phyloP scores from a whole-genome alignment of 495 filamentous ascomycete species.

The Bacidia rubella region DNA sequence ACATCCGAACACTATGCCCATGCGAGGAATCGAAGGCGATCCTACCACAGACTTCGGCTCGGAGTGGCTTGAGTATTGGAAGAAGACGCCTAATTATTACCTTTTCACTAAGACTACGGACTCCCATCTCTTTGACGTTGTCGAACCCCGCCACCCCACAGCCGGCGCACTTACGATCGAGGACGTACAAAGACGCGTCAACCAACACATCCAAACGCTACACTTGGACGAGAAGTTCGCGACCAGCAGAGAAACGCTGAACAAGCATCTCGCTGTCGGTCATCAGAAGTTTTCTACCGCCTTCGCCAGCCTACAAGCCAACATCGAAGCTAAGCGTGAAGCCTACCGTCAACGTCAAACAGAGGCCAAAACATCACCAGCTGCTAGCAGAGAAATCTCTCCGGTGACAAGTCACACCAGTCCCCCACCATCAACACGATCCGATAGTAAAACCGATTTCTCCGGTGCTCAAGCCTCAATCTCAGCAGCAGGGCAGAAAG shows the following conservation, averaged over 20 bases:
- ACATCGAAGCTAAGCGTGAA: slow-evolving; percentile 77
- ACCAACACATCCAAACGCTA: slow-evolving; percentile 76
- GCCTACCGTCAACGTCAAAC: slow-evolving; percentile 58
- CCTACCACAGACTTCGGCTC: slow-evolving; percentile 66
- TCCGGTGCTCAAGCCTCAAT: slow-evolving; percentile 54
- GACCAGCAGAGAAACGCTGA: slow-evolving; percentile 61
- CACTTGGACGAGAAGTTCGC: slow-evolving; percentile 78
- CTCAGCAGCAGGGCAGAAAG: slow-evolving; percentile 54
- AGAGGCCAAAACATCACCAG: slow-evolving; percentile 27
- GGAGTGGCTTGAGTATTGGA: slow-evolving; percentile 72
- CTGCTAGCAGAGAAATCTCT: slow-evolving; percentile 19
- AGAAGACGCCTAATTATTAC: slow-evolving; percentile 72
- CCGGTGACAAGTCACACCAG: slow-evolving; percentile 2
- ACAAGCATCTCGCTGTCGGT: slow-evolving; percentile 66
- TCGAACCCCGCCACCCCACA: slow-evolving; percentile 83
- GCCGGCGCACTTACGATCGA: slow-evolving; percentile 92
- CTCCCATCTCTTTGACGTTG: slow-evolving; percentile 82
- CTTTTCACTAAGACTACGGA: slow-evolving; percentile 71
- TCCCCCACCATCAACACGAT: slow-evolving; percentile 21
- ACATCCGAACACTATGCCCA: slow-evolving; percentile 11
- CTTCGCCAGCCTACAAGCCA: slow-evolving; percentile 76
- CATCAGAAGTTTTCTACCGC: slow-evolving; percentile 71
- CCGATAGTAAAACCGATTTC: slow-evolving; percentile 37
- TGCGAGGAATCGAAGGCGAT: slow-evolving; percentile 55
- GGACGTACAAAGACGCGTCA: slow-evolving; percentile 79